Percentiles rank a stretch among this genome's conserved stretches.
Conservation (phyloP, 2,329 filamentous ascomycete species). For the Neurospora sp. region DNA sequence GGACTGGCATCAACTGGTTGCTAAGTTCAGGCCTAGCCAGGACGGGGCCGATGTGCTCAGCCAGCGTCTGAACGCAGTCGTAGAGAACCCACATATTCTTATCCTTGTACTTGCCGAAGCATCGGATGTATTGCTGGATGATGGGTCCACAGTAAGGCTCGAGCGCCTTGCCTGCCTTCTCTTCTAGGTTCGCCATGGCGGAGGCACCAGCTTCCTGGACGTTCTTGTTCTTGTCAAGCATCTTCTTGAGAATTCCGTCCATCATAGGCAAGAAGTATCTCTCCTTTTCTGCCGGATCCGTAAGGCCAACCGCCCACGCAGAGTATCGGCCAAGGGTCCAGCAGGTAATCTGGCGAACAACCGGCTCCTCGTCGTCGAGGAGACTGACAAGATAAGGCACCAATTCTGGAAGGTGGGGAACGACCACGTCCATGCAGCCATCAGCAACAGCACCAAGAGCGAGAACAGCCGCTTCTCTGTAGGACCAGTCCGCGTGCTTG, state of each 20-base stretch:
- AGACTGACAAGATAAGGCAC: conserved; percentile 84
- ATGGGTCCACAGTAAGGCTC: conserved; percentile 84
- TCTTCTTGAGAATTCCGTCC: conserved; percentile 87
- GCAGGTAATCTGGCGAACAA: conserved; percentile 93
- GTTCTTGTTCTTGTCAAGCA: conserved; percentile 96
- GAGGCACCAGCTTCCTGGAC: conserved; percentile 95
- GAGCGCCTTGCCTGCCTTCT: conserved; percentile 74
- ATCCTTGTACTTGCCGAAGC: conserved; percentile 94
- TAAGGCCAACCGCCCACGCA: conserved; percentile 74
- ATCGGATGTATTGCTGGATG: conserved; percentile 81
- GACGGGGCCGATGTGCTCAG: conserved; percentile 77
- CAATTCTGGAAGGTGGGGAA: conserved; percentile 81
- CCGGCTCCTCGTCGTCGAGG: conserved; percentile 74
- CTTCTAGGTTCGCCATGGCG: conserved; percentile 90
- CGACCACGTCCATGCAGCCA: conserved; percentile 83
- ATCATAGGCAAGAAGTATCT: conserved; percentile 91
- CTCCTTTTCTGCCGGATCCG: conserved; percentile 55
- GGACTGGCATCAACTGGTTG: conserved; percentile 79
- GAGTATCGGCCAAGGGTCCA: conserved; percentile 96
- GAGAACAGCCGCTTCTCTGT: conserved; percentile 87
- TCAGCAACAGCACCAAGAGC: conserved; percentile 91
- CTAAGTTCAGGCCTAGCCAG: conserved; percentile 76
- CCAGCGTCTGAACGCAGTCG: conserved; percentile 94
- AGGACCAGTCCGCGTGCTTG: conserved; percentile 79
- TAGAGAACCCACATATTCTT: conserved; percentile 98